Percentiles rank a stretch among this genome's conserved stretches.
These are phyloP conservation scores for Trichoderma koningiopsis DNA, from an alignment of 2,329 filamentous ascomycete genomes.

Conservation along the genomic window DNA sequence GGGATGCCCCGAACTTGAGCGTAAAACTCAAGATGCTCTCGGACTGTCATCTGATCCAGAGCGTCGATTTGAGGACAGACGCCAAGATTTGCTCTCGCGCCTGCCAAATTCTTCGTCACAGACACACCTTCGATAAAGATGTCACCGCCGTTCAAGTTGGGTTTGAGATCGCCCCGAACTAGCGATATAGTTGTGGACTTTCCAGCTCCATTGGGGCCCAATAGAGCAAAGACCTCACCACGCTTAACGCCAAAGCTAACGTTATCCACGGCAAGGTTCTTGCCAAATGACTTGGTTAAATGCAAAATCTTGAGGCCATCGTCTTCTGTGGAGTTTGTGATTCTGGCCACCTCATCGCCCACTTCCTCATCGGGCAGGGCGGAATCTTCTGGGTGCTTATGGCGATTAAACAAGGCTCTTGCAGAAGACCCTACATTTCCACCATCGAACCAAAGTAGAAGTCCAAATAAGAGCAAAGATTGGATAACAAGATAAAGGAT, in stretches of 20 bases:
- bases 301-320: constrained; percentile 79
- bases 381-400: constrained; percentile 30
- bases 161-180: constrained; percentile 84
- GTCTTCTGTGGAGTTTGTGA: constrained; percentile 47
- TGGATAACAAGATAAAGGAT: constrained; percentile 83
- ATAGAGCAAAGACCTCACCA: constrained; percentile 82
- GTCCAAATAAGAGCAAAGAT: constrained; percentile 66
- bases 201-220: constrained; percentile 89
- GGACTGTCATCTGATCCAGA: constrained; percentile 86
- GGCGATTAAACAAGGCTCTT: constrained; percentile 43
- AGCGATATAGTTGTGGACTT: constrained; percentile 89
- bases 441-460: constrained; percentile 80
- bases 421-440: constrained; percentile 64
- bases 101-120: constrained; percentile 70
- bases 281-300: constrained; percentile 77
- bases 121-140: constrained; percentile 78
- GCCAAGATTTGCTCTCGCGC: constrained; percentile 76
- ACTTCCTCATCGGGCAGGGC: constrained; percentile 59
- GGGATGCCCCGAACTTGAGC: constrained; percentile 78
- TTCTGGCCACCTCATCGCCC: constrained; percentile 63
- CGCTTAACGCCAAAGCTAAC: constrained; percentile 79
- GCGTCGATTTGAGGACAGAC: constrained; percentile 90
- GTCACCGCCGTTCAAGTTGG: constrained; percentile 70
- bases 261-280: constrained; percentile 81
- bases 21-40: constrained; percentile 86